Base-by-base conservation (phyloP, 129 eudicot genomes). In the Artemisia argyi region DNA sequence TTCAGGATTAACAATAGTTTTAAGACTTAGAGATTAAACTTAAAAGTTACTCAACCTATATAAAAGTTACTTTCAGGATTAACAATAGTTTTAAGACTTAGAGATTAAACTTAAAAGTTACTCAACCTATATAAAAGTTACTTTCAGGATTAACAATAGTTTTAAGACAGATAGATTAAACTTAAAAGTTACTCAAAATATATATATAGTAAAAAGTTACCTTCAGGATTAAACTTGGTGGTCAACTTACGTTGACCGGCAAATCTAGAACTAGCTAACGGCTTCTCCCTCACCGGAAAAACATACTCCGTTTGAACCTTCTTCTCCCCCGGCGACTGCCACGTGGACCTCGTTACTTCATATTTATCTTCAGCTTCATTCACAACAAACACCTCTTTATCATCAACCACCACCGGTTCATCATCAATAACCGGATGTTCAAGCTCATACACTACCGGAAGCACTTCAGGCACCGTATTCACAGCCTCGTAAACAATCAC, bases 221-320 rank as follows among this genome's bases (percentile, higher is more conserved):
- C 93, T 82, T 84, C 83, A 4, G 81, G 85, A 72, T 66, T 76
- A 32, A 72, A 32, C 12, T 35, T 35, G 42, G 8, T 9, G 42
- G 64, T 16, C 42, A 78, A 73, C 65, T 79, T 79, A 61, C 85
- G 84, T 62, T 77, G 81, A 73, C 79, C 72, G 68, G 83, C 67
- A 24, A 85, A 86, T 75, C 87, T 81, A n/a, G 96, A 76, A 24
- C 82, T 67, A 39, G 73, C 79, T 55, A 84, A 77, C 49, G 86
- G 86, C 74, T 73, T 88, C 60, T 80, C 91, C 49, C 57, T 52
- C 54, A 63, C 74, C 74, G 84, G 73, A 1, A 2, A 54, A 3
- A 18, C 22, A 56, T 49, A 61, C 7, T 76, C 85, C 2, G 77
- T 12, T 19, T 51, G 18, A 70, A 58, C 13, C 18, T 16, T 14